Evolutionary conservation across 345 rosid genomes (phyloP), one percentile per base, ranked within the genome.

Genomic region (Populus alba): DNA sequence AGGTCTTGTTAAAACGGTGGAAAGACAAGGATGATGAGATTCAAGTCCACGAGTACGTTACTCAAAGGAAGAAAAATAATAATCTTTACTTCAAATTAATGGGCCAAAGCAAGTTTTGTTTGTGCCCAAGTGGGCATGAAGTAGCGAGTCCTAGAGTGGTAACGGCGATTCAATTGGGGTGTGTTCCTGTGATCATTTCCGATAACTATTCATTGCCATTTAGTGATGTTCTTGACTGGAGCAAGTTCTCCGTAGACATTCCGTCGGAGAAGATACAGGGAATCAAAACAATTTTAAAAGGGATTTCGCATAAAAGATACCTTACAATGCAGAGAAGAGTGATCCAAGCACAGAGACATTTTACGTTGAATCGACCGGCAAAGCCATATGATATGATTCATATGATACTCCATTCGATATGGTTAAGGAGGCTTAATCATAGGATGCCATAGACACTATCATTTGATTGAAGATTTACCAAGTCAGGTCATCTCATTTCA

Each of bases 111-210:
- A 89, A 83, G 79, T 90, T 82, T 76, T 90, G 93, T 70, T 43
- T 92, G 27, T 90, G 96, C 66, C 94, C 94, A 0, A 90, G 93
- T 63, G 93, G 96, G 69, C 89, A 66, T 73, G 92, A 90, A 81
- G 96, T 91, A 8, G 93, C 93, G 0, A 90, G 94, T 81, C 96
- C 92, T 8, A 87, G 96, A 76, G 66, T 88, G 35, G 89, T 85
- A 0, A 89, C 88, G 69, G 72, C 94, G 1, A 84, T 90, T 5
- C 79, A 86, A 49, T 73, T 86, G 0, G 91, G 91, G 3, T 92
- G 92, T 27, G 86, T 92, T 11, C 94, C 92, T 0, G 91, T 92
- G 15, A 87, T 88, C 12, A 76, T 92, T 18, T 88, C 92, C 0
- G 85, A 83, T 39, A 10, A 72, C 20, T 92, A 92, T 35, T 73